Evolutionary conservation across 148 eudicot genomes (phyloP).

Genomic region (Salicornia ramosissima): DNA sequence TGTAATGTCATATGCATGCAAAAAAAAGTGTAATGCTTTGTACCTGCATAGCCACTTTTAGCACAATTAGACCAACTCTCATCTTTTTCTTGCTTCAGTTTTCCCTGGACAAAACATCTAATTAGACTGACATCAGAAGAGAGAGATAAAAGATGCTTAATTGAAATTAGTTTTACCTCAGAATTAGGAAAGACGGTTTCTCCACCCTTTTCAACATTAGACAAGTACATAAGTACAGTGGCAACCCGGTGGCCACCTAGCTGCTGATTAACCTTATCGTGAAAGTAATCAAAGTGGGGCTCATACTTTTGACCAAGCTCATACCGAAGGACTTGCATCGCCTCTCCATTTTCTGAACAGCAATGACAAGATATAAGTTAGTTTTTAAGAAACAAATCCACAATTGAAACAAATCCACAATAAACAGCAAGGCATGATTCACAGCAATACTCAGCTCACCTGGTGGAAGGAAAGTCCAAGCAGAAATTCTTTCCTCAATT

Average conservation of each 20-base stretch:
- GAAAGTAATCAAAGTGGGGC: slow-evolving; percentile 81
- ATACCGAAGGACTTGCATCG: slow-evolving; percentile 73
- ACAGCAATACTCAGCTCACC: slow-evolving; percentile 43
- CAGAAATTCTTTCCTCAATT: slow-evolving; percentile 71
- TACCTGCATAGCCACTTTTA: slow-evolving; percentile 77
- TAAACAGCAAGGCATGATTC: background rate
- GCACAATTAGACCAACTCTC: slow-evolving; percentile 83
- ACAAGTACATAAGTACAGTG: slow-evolving; percentile 89
- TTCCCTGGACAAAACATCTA: slow-evolving; percentile 32
- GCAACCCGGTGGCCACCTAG: slow-evolving; percentile 82
- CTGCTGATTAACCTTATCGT: slow-evolving; percentile 62
- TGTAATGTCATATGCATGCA: background rate
- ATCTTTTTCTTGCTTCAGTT: slow-evolving; percentile 51
- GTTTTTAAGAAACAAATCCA: too few species aligned
- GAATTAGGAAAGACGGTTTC: slow-evolving; percentile 84
- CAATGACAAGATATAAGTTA: slow-evolving; percentile 10
- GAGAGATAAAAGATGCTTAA: background rate
- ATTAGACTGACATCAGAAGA: background rate
- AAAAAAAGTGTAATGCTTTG: background rate
- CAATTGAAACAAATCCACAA: background rate
- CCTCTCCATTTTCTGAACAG: slow-evolving; percentile 76
- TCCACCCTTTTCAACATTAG: slow-evolving; percentile 77
- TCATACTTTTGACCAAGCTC: slow-evolving; percentile 87
- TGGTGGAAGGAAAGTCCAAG: slow-evolving; percentile 87
- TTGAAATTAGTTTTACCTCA: slow-evolving; percentile 36